These are phyloP conservation scores for Jatropha curcas DNA, from an alignment of 345 rosid genomes.

Conservation along the genomic window DNA sequence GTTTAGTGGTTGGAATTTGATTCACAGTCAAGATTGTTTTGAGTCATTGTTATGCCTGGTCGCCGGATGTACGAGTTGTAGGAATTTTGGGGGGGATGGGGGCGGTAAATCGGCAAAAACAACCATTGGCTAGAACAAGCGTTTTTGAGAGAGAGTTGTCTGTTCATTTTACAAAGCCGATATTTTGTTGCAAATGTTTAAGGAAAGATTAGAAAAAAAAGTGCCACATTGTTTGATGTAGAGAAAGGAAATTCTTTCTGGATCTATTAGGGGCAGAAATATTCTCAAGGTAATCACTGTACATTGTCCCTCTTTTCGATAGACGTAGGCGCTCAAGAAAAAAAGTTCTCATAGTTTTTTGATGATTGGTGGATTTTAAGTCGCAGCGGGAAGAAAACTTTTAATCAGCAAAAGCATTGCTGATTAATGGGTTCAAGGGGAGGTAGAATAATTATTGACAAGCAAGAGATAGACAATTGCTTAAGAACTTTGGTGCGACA, in stretches of 20 bases:
- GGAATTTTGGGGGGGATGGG: slow-evolving; percentile 17
- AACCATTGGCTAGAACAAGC: no score
- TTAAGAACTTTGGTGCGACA: background rate
- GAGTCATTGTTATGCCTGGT: background rate
- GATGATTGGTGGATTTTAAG: background rate
- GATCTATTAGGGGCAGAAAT: background rate
- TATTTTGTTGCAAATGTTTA: background rate
- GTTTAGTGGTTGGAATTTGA: background rate
- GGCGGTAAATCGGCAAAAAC: slow-evolving; percentile 9
- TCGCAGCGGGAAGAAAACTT: accelerated
- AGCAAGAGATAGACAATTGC: background rate
- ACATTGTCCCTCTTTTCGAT: background rate
- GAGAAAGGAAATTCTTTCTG: background rate
- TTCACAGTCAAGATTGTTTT: background rate
- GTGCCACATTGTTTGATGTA: accelerated
- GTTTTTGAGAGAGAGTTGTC: background rate
- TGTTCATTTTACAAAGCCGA: background rate
- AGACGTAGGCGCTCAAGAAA: background rate
- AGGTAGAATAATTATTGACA: background rate
- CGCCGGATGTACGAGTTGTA: background rate
- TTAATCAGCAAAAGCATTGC: background rate
- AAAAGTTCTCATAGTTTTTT: background rate
- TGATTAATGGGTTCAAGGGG: background rate
- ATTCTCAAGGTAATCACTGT: no score
- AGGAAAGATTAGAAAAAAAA: background rate